phyloP scores from a whole-genome alignment of 257 asterid species.

The Solanum boliviense region DNA sequence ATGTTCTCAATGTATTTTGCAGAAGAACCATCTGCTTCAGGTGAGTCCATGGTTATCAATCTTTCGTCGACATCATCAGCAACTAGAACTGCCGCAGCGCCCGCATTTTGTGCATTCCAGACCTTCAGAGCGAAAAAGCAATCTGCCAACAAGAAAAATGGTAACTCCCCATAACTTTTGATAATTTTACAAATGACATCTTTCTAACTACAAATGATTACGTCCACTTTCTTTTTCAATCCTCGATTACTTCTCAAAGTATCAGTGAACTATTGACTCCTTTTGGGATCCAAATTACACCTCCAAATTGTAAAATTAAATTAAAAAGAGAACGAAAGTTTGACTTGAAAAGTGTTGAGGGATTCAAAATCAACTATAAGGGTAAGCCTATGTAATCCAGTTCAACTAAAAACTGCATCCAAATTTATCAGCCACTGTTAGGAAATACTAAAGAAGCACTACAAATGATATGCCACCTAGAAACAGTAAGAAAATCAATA shows the following conservation, averaged over 20 bases:
- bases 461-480: neutral
- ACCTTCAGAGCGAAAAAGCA: slow-evolving; percentile 87
- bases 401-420: neutral
- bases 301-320: neutral
- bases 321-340: neutral
- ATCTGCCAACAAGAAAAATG: slow-evolving; percentile 38
- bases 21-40: slow-evolving; percentile 55
- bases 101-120: slow-evolving; percentile 95
- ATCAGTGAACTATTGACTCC: neutral
- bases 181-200: neutral
- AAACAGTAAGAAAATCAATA: neutral
- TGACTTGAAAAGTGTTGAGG: neutral
- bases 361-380: neutral
- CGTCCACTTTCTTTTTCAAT: neutral
- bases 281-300: neutral
- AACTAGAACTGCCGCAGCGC: slow-evolving; percentile 92
- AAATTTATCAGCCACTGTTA: neutral
- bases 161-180: neutral
- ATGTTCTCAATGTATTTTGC: slow-evolving; percentile 57
- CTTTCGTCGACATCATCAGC: slow-evolving; percentile 64
- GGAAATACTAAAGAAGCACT: neutral
- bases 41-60: slow-evolving; percentile 85
- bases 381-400: neutral
- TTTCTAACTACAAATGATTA: neutral
- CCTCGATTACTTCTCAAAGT: neutral